These are phyloP conservation scores for Benincasa hispida DNA, from an alignment of 306 rosid species.

Conservation along the genomic window DNA sequence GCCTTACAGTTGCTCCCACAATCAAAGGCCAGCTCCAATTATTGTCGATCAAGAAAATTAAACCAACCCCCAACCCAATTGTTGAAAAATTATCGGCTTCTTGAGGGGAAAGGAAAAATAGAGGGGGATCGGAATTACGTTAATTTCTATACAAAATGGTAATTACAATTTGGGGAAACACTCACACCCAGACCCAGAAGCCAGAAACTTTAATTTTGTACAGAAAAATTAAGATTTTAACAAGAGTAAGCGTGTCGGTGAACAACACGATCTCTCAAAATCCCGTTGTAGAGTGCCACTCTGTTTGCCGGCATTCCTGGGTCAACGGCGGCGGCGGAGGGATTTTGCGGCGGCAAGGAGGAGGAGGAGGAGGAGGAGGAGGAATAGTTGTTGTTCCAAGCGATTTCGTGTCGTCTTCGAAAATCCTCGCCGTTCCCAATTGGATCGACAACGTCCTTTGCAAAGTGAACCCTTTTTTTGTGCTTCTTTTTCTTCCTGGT, in stretches of 20 bases:
- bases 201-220: not conserved
- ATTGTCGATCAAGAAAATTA: not conserved
- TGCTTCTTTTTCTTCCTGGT: slow-evolving; percentile 27
- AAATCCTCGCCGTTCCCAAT: slow-evolving; percentile 46
- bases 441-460: slow-evolving; percentile 69
- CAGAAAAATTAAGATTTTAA: not conserved
- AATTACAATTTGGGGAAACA: not conserved
- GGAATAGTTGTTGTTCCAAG: not conserved
- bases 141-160: not conserved
- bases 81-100: too few species aligned
- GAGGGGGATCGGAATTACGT: not conserved
- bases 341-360: not conserved
- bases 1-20: not conserved
- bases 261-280: slow-evolving; percentile 63
- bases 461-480: slow-evolving; percentile 71
- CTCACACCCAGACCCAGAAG: too few species aligned
- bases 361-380: slow-evolving; percentile 1
- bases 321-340: slow-evolving; percentile 6
- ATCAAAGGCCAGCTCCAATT: not conserved
- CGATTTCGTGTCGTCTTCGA: slow-evolving; percentile 26
- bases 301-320: slow-evolving; percentile 80
- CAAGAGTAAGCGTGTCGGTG: slow-evolving; percentile 40
- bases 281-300: slow-evolving; percentile 72
- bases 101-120: too few species aligned
- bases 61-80: not conserved